Conservation (phyloP, 2,329 filamentous ascomycete species). For the Fonsecaea monophora region DNA sequence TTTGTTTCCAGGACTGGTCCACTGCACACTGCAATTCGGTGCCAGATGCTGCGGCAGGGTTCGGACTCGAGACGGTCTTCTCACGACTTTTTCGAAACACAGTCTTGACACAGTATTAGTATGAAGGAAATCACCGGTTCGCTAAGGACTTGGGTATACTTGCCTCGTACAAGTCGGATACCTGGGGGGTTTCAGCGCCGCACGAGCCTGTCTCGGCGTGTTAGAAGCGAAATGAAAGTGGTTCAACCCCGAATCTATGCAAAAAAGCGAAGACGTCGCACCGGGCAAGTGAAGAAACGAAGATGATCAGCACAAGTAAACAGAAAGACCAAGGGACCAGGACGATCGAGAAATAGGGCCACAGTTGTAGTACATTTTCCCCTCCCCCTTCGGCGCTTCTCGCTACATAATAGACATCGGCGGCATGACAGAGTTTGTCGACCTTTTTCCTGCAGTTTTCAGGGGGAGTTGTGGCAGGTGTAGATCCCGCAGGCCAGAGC, state of each 20-base stretch:
- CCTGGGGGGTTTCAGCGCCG: conserved; percentile 22
- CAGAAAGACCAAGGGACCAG: conserved; percentile 22
- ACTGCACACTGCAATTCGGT: conserved; percentile 23
- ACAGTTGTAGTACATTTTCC: conserved; percentile 1
- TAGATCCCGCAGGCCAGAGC: conserved; percentile 11
- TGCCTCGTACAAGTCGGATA: conserved; percentile 23
- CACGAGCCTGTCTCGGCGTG: conserved; percentile 24
- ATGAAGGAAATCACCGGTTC: conserved; percentile 27
- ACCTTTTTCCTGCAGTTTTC: conserved; percentile 16
- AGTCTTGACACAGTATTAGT: conserved; percentile 36
- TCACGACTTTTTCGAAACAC: conserved; percentile 31
- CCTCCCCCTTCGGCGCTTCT: conserved; percentile 22
- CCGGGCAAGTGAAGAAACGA: conserved; percentile 19
- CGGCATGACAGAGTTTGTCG: conserved; percentile 13
- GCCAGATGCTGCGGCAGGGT: conserved; percentile 26
- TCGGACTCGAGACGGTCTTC: conserved; percentile 19
- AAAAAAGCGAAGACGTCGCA: conserved; percentile 3
- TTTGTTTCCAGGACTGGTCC: conserved; percentile 6
- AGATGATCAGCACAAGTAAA: conserved; percentile 29
- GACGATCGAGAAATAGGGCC: conserved; percentile 21
- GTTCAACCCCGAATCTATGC: conserved; percentile 8
- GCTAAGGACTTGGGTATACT: conserved; percentile 13
- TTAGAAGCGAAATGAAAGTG: conserved; percentile 18
- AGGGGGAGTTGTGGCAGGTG: conserved; percentile 14
- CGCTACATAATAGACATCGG: conserved; percentile 9